A percentile compares a stretch with the other conserved stretches of the same genome.
Conservation (phyloP, 2,329 filamentous ascomycete species). For the Ophiostoma ulmi region DNA sequence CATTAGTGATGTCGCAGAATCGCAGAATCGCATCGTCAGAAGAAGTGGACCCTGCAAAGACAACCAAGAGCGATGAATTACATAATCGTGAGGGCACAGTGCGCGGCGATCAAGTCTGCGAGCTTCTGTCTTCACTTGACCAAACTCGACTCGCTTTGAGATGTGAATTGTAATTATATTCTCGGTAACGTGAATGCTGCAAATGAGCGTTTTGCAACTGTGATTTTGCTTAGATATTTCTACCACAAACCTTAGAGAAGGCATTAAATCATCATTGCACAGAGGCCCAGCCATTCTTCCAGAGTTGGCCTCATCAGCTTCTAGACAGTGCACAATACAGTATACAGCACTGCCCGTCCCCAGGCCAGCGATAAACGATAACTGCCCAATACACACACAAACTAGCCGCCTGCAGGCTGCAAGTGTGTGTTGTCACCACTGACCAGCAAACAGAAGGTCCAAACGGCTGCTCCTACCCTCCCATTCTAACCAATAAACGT, state of each 20-base stretch:
- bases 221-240: background rate
- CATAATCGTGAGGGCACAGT: background rate
- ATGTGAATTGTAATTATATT: background rate
- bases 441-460: background rate
- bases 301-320: background rate
- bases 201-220: background rate
- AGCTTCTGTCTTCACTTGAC: background rate
- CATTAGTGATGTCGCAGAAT: background rate
- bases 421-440: conserved; percentile 16
- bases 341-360: background rate
- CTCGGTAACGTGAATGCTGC: background rate
- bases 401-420: conserved; percentile 14
- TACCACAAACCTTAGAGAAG: background rate
- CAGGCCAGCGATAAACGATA: conserved; percentile 13
- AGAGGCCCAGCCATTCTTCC: no score
- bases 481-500: background rate
- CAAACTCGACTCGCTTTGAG: background rate
- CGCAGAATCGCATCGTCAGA: background rate
- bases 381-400: conserved; percentile 10
- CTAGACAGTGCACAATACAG: background rate
- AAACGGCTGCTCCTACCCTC: conserved; percentile 1
- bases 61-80: background rate
- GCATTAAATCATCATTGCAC: no score
- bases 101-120: background rate
- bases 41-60: background rate